Evolutionary conservation across 441 rosid species (phyloP).

Genomic region (Manihot esculenta): DNA sequence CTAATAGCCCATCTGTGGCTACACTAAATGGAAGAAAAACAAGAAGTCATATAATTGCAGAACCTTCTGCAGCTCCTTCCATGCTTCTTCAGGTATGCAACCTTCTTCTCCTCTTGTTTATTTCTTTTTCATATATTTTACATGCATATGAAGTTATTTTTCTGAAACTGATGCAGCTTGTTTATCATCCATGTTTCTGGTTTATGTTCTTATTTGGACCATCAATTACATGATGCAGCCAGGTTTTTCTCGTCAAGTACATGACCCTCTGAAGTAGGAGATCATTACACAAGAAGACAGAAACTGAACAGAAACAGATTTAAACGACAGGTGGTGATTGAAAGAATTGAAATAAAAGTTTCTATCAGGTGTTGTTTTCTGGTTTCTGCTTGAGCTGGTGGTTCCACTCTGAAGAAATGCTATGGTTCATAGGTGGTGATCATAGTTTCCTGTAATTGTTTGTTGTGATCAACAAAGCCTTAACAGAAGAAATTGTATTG

Average conservation of each 20-base stretch:
- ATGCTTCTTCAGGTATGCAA: constrained; percentile 84
- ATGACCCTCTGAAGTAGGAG: constrained; percentile 27
- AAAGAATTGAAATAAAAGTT: too few species aligned
- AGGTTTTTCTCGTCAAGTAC: constrained; percentile 63
- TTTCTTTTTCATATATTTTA: neutral
- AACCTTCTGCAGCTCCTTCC: constrained; percentile 63
- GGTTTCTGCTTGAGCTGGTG: neutral
- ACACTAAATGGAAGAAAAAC: constrained; percentile 66
- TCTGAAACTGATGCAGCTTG: constrained; percentile 20
- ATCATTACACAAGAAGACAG: neutral
- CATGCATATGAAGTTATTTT: neutral
- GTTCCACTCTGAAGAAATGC: neutral
- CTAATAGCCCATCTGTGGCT: constrained; percentile 65
- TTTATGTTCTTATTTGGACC: constrained; percentile 26
- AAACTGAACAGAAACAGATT: neutral
- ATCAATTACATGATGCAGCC: constrained; percentile 50
- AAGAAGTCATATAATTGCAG: constrained; percentile 56
- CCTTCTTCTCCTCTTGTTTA: neutral
- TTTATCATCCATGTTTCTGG: constrained; percentile 22
- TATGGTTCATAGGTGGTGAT: neutral
- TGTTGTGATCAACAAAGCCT: constrained; percentile 13
- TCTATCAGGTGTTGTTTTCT: too few species aligned
- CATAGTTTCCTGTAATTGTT: too few species aligned
- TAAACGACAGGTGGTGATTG: too few species aligned
- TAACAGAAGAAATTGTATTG: constrained; percentile 6